These are phyloP conservation scores for Digitaria exilis DNA, from an alignment of 202 grass and related monocot genomes.

Conservation along the genomic window DNA sequence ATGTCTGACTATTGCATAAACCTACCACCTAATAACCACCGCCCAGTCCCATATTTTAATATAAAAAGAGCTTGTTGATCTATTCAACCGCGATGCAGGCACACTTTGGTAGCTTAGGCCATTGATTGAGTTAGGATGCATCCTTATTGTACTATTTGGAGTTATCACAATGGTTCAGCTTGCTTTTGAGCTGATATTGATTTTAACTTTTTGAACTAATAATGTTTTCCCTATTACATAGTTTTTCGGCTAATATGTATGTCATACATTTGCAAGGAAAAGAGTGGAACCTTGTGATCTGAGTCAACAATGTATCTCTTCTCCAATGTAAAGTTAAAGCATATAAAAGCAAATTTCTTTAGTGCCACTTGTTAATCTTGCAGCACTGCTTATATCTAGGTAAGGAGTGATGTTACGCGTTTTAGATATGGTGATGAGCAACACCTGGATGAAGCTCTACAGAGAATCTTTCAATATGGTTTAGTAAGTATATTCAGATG, in stretches of 20 bases:
- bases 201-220: neutral
- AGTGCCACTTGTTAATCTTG: constrained; percentile 25
- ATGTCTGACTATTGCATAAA: neutral
- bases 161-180: constrained; percentile 2
- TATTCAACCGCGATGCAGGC: neutral
- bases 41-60: neutral
- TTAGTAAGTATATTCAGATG: constrained; percentile 47
- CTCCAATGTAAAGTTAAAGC: too few species aligned
- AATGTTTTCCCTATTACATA: neutral
- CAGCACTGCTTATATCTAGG: constrained; percentile 56
- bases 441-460: constrained; percentile 89
- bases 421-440: constrained; percentile 98
- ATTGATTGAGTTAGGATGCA: neutral
- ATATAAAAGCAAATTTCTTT: neutral
- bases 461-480: constrained; percentile 98
- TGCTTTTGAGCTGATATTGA: neutral
- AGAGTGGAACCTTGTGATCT: neutral
- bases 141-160: neutral
- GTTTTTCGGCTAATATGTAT: neutral
- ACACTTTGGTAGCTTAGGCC: neutral
- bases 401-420: constrained; percentile 92
- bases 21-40: neutral
- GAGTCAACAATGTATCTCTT: too few species aligned
- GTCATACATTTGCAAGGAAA: neutral
- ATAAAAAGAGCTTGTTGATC: neutral